Percentiles rank a stretch among this genome's conserved stretches.
Evolutionary conservation across 768 basidiomycete genomes (phyloP).

Genomic region (Psilocybe tampanensis): DNA sequence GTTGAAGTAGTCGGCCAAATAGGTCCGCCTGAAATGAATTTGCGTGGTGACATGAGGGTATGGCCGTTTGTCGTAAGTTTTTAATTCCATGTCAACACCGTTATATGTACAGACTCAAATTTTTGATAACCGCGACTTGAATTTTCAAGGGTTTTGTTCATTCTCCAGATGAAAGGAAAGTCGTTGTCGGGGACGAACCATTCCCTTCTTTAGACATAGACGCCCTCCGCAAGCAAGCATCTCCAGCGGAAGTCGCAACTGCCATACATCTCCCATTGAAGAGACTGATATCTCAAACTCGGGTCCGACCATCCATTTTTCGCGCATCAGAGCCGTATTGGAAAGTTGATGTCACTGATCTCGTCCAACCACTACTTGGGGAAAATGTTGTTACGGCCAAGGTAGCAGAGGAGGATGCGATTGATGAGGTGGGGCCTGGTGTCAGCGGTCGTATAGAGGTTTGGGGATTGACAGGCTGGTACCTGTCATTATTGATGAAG

Average conservation of each 20-base stretch:
- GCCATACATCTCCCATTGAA: slow-evolving; percentile 73
- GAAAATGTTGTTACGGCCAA: slow-evolving; percentile 31
- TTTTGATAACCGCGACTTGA: slow-evolving; percentile 1
- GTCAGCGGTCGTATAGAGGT: slow-evolving; percentile 59
- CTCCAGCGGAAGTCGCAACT: slow-evolving; percentile 65
- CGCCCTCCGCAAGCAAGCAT: slow-evolving; percentile 45
- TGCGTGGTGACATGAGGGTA: slow-evolving; percentile 60
- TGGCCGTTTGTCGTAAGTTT: slow-evolving; percentile 76
- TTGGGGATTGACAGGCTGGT: slow-evolving; percentile 89
- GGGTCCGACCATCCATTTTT: slow-evolving; percentile 56
- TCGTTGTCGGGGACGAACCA: slow-evolving; percentile 40
- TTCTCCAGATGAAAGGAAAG: slow-evolving; percentile 8
- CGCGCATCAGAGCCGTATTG: slow-evolving; percentile 62
- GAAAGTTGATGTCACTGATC: slow-evolving; percentile 68
- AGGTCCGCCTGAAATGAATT: slow-evolving; percentile 61
- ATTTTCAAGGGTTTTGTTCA: slow-evolving; percentile 36
- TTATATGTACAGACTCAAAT: neutral
- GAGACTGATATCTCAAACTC: slow-evolving; percentile 46
- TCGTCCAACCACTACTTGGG: slow-evolving; percentile 32
- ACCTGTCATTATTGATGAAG: slow-evolving; percentile 65
- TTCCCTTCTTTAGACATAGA: slow-evolving; percentile 63
- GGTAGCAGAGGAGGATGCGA: slow-evolving; percentile 31
- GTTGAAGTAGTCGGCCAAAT: slow-evolving; percentile 70
- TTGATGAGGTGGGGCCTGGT: slow-evolving; percentile 45
- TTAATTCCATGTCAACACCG: neutral